Conservation (phyloP, 352 stramenopile species). For the Elongisporangium senticosum region DNA sequence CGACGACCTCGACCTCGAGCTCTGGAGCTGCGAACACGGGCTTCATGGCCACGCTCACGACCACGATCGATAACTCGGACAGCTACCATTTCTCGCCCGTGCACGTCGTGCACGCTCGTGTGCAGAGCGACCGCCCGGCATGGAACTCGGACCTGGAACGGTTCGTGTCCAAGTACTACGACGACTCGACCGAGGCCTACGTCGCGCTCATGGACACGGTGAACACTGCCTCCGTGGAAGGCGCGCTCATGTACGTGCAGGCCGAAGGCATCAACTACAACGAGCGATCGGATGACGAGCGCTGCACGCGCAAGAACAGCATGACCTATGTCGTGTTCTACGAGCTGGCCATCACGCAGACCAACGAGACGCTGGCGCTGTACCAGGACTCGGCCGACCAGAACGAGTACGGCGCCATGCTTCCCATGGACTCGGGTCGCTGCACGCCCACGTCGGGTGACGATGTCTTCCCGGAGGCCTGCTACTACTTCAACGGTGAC, state of each 20-base stretch:
- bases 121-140: constrained; percentile 32
- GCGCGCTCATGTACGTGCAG: constrained; percentile 76
- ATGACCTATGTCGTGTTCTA: constrained; percentile 78
- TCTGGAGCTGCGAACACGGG: neutral
- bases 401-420: constrained; percentile 62
- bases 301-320: constrained; percentile 40
- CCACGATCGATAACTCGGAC: constrained; percentile 8
- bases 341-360: constrained; percentile 55
- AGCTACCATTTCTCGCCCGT: constrained; percentile 28
- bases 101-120: constrained; percentile 33
- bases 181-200: constrained; percentile 26
- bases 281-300: constrained; percentile 6
- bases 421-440: constrained; percentile 57
- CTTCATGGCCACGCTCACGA: constrained; percentile 8
- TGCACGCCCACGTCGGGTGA: constrained; percentile 37
- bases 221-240: constrained; percentile 73
- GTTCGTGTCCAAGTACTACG: constrained; percentile 23
- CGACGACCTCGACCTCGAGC: neutral
- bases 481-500: constrained; percentile 65
- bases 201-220: constrained; percentile 52
- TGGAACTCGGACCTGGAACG: constrained; percentile 13
- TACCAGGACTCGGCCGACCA: constrained; percentile 49
- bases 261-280: constrained; percentile 67
- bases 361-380: constrained; percentile 49
- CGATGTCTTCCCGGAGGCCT: constrained; percentile 37